Base-by-base conservation (phyloP, 129 eudicot genomes). In the Flaveria sonorensis region DNA sequence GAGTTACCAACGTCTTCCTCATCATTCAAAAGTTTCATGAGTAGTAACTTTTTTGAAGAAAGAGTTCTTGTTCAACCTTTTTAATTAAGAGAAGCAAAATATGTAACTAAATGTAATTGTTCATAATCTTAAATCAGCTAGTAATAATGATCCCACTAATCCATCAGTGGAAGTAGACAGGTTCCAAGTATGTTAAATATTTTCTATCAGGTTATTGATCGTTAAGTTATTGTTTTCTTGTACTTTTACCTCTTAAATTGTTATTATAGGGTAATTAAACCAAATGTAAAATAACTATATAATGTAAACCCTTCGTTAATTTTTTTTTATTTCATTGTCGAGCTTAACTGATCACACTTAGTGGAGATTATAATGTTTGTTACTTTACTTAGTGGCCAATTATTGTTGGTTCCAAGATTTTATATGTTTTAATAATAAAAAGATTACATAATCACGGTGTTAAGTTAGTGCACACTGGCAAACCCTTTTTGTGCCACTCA, bases 1-100 rank as follows among this genome's bases (percentile, higher is more conserved):
- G 96, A 90, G 68, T 77, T 90, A 67, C 92, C 92, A 56, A 83
- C 82, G 65, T 73, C 96, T 32, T 87, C 91, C 14, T 87, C 96
- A 16, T 80, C 84, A 23, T 82, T 86, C 81, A 81, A 84, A 56
- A 78, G 82, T 55, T 79, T 90, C 80, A 71, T 77, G 86, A 86
- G 85, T 74, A 78, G 81, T 55, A 85, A 75, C 74, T 85, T 90
- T 79, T 79, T 75, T 80, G 92, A 90, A 81, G 92, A 87, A 42
- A 84, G 90, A 75, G 81, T 90, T 62, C 86, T 81, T 82, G 86
- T 90, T 68, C 81, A 89, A 68, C 89, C 81, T 20, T 80, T 84
- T 68, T 87, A 85, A 80, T 32, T 10, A 48, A 5, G 20, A 51
- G 55, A 20, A 32, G 18, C 9, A 21, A 14, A 74, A 13, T 64